Evolutionary conservation across 345 rosid species (phyloP).

Genomic region (Xanthoceras sorbifolium): DNA sequence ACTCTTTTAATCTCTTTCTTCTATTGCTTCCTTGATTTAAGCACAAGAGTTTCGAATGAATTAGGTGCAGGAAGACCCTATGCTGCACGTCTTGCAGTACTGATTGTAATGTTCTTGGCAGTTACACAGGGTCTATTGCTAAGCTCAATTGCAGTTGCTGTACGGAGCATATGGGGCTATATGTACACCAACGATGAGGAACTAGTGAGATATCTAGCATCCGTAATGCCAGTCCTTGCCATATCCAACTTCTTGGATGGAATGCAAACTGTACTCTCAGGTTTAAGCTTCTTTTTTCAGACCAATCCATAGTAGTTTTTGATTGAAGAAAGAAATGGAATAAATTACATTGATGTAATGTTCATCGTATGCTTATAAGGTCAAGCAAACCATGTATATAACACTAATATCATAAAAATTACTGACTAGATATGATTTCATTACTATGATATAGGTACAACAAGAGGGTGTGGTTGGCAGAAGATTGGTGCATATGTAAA

Average conservation of each 20-base stretch:
- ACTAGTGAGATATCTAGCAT: conserved; percentile 26
- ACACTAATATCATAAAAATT: no score
- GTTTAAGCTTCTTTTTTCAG: background rate
- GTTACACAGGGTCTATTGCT: conserved; percentile 20
- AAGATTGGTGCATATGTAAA: conserved; percentile 33
- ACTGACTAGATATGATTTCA: no score
- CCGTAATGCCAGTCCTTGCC: conserved; percentile 35
- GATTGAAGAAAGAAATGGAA: background rate
- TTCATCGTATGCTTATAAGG: no score
- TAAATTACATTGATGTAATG: no score
- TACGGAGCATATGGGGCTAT: conserved; percentile 26
- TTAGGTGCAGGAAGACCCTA: conserved; percentile 33
- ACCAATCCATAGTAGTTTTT: no score
- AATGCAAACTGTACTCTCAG: conserved; percentile 32
- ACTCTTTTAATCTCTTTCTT: background rate
- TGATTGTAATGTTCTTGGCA: conserved; percentile 25
- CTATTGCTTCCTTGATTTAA: background rate
- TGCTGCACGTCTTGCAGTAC: conserved; percentile 24
- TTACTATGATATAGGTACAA: conserved; percentile 25
- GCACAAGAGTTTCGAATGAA: conserved; percentile 45
- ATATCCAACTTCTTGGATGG: conserved; percentile 46
- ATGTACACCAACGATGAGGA: conserved; percentile 28
- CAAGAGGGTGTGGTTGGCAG: conserved; percentile 50
- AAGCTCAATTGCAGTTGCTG: conserved; percentile 21
- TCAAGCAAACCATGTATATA: no score